These are phyloP conservation scores for Epichloe glyceriae DNA, from an alignment of 2,329 filamentous ascomycete species.

Conservation along the genomic window DNA sequence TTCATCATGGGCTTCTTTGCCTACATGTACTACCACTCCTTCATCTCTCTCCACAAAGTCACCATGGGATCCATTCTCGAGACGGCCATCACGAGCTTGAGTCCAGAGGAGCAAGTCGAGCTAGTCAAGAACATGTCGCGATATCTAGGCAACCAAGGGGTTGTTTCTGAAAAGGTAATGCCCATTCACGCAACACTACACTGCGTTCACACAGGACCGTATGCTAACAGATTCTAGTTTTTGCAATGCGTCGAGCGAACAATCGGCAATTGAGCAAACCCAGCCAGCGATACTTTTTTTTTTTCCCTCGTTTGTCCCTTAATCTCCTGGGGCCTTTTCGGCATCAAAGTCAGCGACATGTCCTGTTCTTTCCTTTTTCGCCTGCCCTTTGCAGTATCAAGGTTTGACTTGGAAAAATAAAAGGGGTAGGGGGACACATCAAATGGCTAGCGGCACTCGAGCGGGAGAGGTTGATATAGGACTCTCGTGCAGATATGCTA, in stretches of 20 bases:
- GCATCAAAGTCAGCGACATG: background rate
- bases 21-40: slow-evolving; percentile 97
- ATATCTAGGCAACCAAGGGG: slow-evolving; percentile 53
- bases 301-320: background rate
- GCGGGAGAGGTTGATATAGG: too few species aligned
- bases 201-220: background rate
- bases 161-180: slow-evolving; percentile 19
- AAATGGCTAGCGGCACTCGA: too few species aligned
- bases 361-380: background rate
- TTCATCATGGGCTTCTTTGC: slow-evolving; percentile 99
- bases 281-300: background rate
- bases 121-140: slow-evolving; percentile 51
- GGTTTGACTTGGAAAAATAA: too few species aligned
- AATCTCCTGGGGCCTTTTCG: background rate
- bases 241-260: slow-evolving; percentile 11
- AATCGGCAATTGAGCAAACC: slow-evolving; percentile 3
- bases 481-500: background rate
- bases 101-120: slow-evolving; percentile 79
- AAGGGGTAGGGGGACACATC: too few species aligned
- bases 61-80: slow-evolving; percentile 82
- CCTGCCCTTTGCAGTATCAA: too few species aligned
- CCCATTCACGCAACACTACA: background rate
- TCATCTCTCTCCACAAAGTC: slow-evolving; percentile 80
- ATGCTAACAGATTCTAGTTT: slow-evolving; percentile 6
- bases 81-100: slow-evolving; percentile 78